Percentiles rank a stretch among this genome's conserved stretches.
phyloP scores from a whole-genome alignment of 2,329 filamentous ascomycete genomes.

The Grosmannia penicillata region DNA sequence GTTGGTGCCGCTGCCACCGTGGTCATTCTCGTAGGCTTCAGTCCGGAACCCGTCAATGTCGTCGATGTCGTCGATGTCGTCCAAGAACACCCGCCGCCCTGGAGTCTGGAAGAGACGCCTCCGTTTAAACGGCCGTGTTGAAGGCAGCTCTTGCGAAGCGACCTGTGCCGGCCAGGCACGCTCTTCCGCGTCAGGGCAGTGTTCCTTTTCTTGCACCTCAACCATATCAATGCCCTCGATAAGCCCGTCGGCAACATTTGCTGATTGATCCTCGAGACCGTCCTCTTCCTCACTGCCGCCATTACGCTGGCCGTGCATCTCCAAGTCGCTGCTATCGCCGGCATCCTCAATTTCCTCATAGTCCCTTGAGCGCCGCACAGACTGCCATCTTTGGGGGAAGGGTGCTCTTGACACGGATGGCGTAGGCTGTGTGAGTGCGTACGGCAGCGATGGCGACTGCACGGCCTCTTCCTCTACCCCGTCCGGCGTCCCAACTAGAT shows the following conservation, averaged over 20 bases:
- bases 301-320: background rate
- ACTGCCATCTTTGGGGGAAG: background rate
- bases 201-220: background rate
- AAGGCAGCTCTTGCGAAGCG: background rate
- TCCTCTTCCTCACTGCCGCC: background rate
- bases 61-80: slow-evolving; percentile 1
- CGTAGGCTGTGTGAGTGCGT: background rate
- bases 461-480: background rate
- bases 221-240: background rate
- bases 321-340: background rate
- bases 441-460: background rate
- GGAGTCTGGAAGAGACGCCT: slow-evolving; percentile 3
- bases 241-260: background rate
- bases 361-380: background rate
- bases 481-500: background rate
- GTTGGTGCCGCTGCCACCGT: background rate
- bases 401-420: background rate
- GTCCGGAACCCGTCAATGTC: slow-evolving; percentile 1
- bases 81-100: background rate
- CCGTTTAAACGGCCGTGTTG: slow-evolving; percentile 7
- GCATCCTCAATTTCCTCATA: slow-evolving; percentile 8
- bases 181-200: too few relatives aligned
- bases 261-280: background rate
- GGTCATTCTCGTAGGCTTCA: slow-evolving; percentile 1
- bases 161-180: background rate